Evolutionary conservation across 768 basidiomycete genomes (phyloP), one percentile per base, ranked within the genome.

Genomic region (Tephrocybe sp.): DNA sequence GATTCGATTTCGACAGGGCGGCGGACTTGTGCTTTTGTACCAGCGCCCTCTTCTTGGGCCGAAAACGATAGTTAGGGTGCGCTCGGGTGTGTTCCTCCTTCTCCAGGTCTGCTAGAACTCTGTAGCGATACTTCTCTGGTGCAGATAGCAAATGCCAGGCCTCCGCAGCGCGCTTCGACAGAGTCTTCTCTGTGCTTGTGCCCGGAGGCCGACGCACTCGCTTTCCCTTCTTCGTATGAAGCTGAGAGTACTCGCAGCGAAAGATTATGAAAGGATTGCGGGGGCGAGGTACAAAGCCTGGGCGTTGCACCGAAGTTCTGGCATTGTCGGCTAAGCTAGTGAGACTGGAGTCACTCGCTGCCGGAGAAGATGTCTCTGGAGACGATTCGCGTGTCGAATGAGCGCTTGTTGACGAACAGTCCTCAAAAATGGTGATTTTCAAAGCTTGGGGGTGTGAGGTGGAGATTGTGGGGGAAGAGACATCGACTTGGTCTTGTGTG

Each of bases 141-240:
- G 60, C 50, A 0, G 78, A 54, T 12, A 91, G 73, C 51, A 76
- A 70, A 33, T 75, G 76, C 92, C 92, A 94, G 25, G 86, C 84
- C 45, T 85, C 84, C 0, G 80, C 85, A 0, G 90, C 90, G 41
- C 87, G 78, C 58, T 86, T 86, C n/a, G 86, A 90, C 33, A 93
- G 76, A 1, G 80, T 76, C 63, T 82, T 81, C 52, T 79, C 78
- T 2, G 65, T 50, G 20, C 18, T 67, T 64, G 65, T 47, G 30
- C 70, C 72, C n/a, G 68, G 65, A n/a, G 62, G 56, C 24, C 68
- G 69, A 23, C 71, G 62, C 36, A 65, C 61, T 18, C 70, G 67
- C 38, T 69, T 71, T 3, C 68, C 68, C 47, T 67, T 66, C 64
- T 65, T 68, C 8, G 69, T 62, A 62, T 81, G 74, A 53, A 70